Percentiles rank a stretch among this genome's conserved stretches.
These are phyloP conservation scores for Metschnikowia noctiluminum DNA, from an alignment of 805 yeast genomes.

Conservation along the genomic window DNA sequence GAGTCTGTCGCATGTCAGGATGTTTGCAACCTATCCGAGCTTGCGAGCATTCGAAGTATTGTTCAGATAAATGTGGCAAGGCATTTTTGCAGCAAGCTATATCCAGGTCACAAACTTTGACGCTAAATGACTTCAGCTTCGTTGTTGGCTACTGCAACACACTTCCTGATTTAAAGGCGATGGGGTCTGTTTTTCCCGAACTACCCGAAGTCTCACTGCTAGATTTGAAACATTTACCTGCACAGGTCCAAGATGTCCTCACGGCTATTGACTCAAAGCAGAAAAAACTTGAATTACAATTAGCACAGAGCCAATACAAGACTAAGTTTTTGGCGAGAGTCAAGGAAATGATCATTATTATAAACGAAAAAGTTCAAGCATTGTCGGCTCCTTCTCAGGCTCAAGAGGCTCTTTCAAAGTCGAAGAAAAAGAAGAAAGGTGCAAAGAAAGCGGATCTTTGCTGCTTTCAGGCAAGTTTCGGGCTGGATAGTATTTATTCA, in stretches of 20 bases:
- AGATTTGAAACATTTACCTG: constrained; percentile 18
- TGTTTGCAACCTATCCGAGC: constrained; percentile 56
- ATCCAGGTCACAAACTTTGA: constrained; percentile 17
- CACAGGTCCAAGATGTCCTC: constrained; percentile 18
- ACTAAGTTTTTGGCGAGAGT: constrained; percentile 24
- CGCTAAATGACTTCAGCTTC: constrained; percentile 21
- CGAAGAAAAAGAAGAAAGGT: constrained; percentile 19
- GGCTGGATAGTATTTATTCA: not conserved
- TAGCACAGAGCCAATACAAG: constrained; percentile 17
- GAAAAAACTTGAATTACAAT: constrained; percentile 16
- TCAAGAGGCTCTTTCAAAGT: constrained; percentile 16
- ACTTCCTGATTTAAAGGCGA: constrained; percentile 20
- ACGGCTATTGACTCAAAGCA: constrained; percentile 7
- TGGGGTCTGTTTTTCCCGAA: constrained; percentile 44
- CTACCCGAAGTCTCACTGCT: constrained; percentile 30
- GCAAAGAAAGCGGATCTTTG: constrained; percentile 48
- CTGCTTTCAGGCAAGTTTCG: constrained; percentile 42
- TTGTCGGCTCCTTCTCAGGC: constrained; percentile 16
- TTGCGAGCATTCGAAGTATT: constrained; percentile 59
- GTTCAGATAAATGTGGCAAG: constrained; percentile 68
- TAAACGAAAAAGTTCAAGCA: constrained; percentile 32
- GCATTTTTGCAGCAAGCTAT: constrained; percentile 35
- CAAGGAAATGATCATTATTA: constrained; percentile 34
- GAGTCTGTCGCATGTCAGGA: constrained; percentile 60
- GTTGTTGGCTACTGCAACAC: constrained; percentile 22